Conservation (phyloP, 2,329 filamentous ascomycete species). For the Elsinoe batatas region DNA sequence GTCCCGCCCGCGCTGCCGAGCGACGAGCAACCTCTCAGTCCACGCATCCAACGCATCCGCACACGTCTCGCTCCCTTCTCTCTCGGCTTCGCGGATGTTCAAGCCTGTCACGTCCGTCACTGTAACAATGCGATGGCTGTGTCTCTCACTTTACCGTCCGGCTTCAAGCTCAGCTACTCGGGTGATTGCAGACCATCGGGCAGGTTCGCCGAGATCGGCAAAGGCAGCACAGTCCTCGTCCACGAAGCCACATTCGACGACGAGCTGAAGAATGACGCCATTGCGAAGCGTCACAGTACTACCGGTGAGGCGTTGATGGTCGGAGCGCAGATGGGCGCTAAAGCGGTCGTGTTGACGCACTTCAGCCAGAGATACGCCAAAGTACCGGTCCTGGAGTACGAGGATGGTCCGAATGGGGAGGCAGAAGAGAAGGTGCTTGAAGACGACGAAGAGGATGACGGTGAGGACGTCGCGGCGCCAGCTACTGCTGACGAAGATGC, state of each 20-base stretch:
- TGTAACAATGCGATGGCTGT: conserved; percentile 70
- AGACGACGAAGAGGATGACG: conserved; percentile 19
- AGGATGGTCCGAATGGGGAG: conserved; percentile 18
- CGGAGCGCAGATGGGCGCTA: conserved; percentile 67
- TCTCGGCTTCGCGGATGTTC: conserved; percentile 56
- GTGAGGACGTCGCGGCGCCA: background rate
- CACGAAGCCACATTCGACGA: conserved; percentile 97
- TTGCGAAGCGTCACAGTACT: conserved; percentile 83
- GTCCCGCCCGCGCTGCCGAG: conserved; percentile 24
- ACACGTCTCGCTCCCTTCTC: conserved; percentile 26
- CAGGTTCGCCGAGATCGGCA: conserved; percentile 60
- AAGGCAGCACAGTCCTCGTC: conserved; percentile 69
- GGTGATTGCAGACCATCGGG: conserved; percentile 80
- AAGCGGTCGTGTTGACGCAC: conserved; percentile 76
- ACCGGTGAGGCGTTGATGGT: conserved; percentile 75
- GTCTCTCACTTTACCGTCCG: conserved; percentile 65
- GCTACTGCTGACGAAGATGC: conserved; percentile 16
- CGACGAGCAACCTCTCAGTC: conserved; percentile 27
- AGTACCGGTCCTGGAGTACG: conserved; percentile 44
- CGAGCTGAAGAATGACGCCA: conserved; percentile 65
- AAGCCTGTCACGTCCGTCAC: conserved; percentile 61
- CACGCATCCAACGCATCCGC: conserved; percentile 7
- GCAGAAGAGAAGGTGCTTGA: conserved; percentile 21
- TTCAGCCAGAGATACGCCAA: conserved; percentile 93
- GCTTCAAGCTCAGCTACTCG: conserved; percentile 83